These are phyloP conservation scores for Coccomyxa sp. DNA, from an alignment of 139 green algal species.

Conservation along the genomic window DNA sequence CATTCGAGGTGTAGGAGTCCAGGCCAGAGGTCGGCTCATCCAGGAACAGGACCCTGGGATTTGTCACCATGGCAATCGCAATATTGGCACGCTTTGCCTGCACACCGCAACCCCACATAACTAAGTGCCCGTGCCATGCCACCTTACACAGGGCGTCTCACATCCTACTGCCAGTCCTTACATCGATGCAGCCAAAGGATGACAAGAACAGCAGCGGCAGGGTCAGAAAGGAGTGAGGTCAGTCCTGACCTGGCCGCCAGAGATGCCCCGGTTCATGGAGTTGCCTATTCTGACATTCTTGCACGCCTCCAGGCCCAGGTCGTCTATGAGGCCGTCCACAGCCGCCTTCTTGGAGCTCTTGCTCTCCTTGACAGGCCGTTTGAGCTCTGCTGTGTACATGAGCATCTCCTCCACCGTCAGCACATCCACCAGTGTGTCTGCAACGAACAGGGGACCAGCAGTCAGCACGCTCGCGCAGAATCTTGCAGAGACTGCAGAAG, in stretches of 20 bases:
- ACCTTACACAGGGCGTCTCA: no score
- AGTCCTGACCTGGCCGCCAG: background rate
- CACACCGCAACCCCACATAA: constrained; percentile 39
- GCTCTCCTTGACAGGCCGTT: background rate
- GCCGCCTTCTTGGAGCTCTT: background rate
- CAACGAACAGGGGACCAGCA: no score
- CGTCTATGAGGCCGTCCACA: background rate
- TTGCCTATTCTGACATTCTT: background rate
- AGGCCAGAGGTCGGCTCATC: constrained; percentile 34
- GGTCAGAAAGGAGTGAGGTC: background rate
- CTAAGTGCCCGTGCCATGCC: no score
- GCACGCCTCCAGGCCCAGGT: constrained; percentile 2
- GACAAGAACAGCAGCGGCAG: background rate
- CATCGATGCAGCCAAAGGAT: no score
- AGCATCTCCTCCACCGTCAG: constrained; percentile 23
- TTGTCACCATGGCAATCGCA: constrained; percentile 24
- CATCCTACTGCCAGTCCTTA: no score
- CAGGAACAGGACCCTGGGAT: constrained; percentile 34
- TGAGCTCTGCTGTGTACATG: constrained; percentile 19
- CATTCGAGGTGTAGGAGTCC: constrained; percentile 66
- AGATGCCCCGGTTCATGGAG: background rate
- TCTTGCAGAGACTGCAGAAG: background rate
- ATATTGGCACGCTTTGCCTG: constrained; percentile 20
- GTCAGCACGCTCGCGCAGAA: no score
- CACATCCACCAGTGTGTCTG: constrained; percentile 21